Percentiles rank a stretch among this genome's conserved stretches.
Evolutionary conservation across 495 filamentous ascomycete species (phyloP).

Genomic region (Cercophora newfieldiana): DNA sequence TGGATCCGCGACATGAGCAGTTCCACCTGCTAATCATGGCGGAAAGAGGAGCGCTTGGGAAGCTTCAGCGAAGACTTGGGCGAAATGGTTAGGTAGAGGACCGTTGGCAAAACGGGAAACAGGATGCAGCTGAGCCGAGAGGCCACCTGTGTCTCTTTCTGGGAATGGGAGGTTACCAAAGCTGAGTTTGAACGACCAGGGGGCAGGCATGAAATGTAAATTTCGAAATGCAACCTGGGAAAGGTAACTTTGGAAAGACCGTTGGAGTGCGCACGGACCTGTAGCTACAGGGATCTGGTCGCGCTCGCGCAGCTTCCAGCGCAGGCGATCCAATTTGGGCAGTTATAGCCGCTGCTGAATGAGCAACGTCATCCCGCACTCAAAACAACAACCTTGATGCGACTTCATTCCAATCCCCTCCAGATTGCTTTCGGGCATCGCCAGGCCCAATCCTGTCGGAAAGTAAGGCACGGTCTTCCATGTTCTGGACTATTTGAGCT

Average conservation of each 20-base stretch:
- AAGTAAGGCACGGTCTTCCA: neutral
- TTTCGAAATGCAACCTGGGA: neutral
- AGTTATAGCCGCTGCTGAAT: neutral
- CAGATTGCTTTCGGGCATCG: neutral
- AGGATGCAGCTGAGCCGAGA: neutral
- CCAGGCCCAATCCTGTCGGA: neutral
- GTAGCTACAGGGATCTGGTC: neutral
- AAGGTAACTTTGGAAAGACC: neutral
- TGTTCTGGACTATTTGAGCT: neutral
- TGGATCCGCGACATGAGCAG: too few species aligned
- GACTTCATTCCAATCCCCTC: conserved; percentile 9
- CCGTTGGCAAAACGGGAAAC: too few species aligned
- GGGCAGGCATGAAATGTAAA: neutral
- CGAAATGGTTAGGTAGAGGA: too few species aligned
- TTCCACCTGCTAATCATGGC: too few species aligned
- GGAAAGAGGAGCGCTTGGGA: too few species aligned
- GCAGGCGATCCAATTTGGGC: too few species aligned
- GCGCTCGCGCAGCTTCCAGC: neutral
- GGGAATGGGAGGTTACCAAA: neutral
- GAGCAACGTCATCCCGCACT: conserved; percentile 17
- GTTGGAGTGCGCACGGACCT: neutral
- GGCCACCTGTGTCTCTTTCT: neutral
- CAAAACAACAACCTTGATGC: conserved; percentile 9
- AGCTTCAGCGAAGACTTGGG: too few species aligned
- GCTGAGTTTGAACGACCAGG: neutral